Conservation (phyloP, 176 grass and related monocot genomes). For the Saccharum spontaneum region DNA sequence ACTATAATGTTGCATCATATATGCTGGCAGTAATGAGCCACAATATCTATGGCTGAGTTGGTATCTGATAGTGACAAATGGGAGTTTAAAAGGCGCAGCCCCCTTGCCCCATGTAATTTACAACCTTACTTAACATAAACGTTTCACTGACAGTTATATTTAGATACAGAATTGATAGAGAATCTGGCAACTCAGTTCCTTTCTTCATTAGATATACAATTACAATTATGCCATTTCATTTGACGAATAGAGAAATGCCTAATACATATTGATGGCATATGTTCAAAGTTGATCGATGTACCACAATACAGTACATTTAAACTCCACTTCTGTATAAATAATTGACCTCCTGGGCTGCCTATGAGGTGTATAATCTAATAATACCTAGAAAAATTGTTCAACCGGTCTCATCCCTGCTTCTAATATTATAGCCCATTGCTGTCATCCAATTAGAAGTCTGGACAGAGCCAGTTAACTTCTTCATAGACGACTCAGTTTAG, state of each 20-base stretch:
- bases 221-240: not conserved
- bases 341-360: not conserved
- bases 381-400: not conserved
- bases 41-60: not conserved
- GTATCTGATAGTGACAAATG: not conserved
- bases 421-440: not conserved
- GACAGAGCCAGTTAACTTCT: not conserved
- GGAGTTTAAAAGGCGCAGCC: not conserved
- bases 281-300: not conserved
- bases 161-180: not conserved
- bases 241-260: not conserved
- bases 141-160: not conserved
- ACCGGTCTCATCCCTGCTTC: not conserved
- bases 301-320: not conserved
- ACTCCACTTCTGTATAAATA: conserved; percentile 5
- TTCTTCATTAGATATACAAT: not conserved
- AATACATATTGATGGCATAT: not conserved
- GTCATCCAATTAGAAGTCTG: conserved; percentile 7
- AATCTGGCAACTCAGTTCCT: not conserved
- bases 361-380: not conserved
- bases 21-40: not conserved
- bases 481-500: not conserved
- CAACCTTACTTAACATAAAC: not conserved
- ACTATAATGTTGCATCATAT: not conserved
- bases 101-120: not conserved